phyloP scores from a whole-genome alignment of 805 yeast species.

The Candida gorgasii region DNA sequence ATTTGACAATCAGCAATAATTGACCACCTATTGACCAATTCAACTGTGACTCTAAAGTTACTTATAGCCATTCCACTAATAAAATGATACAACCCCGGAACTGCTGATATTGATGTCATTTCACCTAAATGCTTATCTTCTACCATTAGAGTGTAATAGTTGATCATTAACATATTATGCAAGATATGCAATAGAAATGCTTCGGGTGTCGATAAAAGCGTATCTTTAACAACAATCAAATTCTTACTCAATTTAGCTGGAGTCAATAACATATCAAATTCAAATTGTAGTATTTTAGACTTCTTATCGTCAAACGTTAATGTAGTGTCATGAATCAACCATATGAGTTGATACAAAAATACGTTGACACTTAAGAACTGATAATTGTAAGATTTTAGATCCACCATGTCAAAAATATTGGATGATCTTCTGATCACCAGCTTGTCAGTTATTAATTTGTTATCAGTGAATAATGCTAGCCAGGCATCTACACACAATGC shows the following conservation, averaged over 20 bases:
- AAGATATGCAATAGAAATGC: slow-evolving; percentile 22
- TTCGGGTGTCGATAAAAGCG: slow-evolving; percentile 20
- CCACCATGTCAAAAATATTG: slow-evolving; percentile 10
- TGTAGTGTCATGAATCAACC: slow-evolving; percentile 14
- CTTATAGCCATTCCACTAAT: slow-evolving; percentile 23
- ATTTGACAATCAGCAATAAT: slow-evolving; percentile 20
- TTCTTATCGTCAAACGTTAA: slow-evolving; percentile 12
- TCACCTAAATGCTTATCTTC: slow-evolving; percentile 14
- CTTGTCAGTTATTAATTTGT: slow-evolving; percentile 13
- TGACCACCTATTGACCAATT: slow-evolving; percentile 19
- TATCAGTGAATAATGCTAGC: slow-evolving; percentile 15
- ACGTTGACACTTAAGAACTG: slow-evolving; percentile 18
- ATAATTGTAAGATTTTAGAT: slow-evolving; percentile 16
- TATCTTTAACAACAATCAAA: slow-evolving; percentile 21
- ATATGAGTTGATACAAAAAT: slow-evolving; percentile 18
- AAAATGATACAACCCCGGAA: slow-evolving; percentile 25
- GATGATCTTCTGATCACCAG: slow-evolving; percentile 4
- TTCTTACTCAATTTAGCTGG: slow-evolving; percentile 23
- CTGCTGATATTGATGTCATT: slow-evolving; percentile 20
- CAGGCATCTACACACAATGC: slow-evolving; percentile 22
- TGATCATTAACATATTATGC: slow-evolving; percentile 21
- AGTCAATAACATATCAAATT: slow-evolving; percentile 23
- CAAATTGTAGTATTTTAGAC: slow-evolving; percentile 18
- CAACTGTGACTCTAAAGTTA: slow-evolving; percentile 18
- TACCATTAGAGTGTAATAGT: slow-evolving; percentile 19